Evolutionary conservation across 768 basidiomycete genomes (phyloP).

Genomic region (Paxillus ammoniavirescens): DNA sequence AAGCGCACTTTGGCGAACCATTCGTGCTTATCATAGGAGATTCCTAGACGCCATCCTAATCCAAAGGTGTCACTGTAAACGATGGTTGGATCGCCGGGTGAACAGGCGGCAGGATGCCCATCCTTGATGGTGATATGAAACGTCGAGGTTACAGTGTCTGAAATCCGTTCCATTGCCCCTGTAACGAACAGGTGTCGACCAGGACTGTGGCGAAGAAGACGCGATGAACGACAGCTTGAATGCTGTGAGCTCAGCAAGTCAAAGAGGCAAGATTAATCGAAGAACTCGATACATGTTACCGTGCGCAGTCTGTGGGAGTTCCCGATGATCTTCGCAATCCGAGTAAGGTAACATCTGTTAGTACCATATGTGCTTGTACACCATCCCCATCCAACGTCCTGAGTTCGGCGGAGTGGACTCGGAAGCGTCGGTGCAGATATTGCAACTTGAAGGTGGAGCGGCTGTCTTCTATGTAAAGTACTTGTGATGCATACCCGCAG

Average conservation of each 20-base stretch:
- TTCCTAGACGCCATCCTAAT: conserved; percentile 27
- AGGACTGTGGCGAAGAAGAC: background rate
- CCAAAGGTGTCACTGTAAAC: conserved; percentile 29
- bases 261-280: background rate
- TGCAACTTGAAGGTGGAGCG: too few species aligned
- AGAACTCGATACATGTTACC: too few species aligned
- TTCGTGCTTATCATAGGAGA: conserved; percentile 14
- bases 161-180: conserved; percentile 20
- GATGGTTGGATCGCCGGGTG: background rate
- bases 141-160: conserved; percentile 21
- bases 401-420: too few species aligned
- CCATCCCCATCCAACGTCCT: too few species aligned
- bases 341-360: background rate
- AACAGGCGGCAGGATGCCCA: conserved; percentile 15
- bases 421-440: too few species aligned
- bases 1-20: conserved; percentile 26
- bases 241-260: background rate
- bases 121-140: conserved; percentile 26
- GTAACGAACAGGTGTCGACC: background rate
- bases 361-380: too few species aligned
- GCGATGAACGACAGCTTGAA: background rate
- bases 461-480: too few species aligned
- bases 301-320: background rate
- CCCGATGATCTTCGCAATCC: background rate
- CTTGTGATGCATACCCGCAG: too few species aligned